Percentiles rank a stretch among this genome's conserved stretches.
Evolutionary conservation across 192 early-diverging fungal species (phyloP).

Genomic region (Podila epigama): DNA sequence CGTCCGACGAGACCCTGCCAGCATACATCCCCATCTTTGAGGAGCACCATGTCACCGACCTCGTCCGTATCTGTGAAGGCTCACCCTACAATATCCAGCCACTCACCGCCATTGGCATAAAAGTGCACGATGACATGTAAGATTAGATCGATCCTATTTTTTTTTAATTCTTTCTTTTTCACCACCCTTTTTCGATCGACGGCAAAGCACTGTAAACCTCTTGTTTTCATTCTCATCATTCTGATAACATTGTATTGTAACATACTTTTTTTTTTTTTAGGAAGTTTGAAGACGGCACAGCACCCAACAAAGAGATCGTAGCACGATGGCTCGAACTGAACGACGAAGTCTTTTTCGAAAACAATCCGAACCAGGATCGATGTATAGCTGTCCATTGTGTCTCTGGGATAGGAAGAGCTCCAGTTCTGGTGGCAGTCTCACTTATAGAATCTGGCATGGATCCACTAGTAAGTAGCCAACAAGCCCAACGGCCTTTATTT

Average conservation of each 20-base stretch:
- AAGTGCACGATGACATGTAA: constrained; percentile 66
- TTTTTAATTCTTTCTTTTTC: neutral
- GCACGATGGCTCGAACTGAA: constrained; percentile 48
- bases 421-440: constrained; percentile 73
- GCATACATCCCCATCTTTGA: constrained; percentile 60
- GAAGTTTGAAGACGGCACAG: constrained; percentile 74
- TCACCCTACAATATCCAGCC: constrained; percentile 60
- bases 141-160: neutral
- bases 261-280: neutral
- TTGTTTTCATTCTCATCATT: too few species aligned
- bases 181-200: too few species aligned
- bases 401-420: constrained; percentile 77
- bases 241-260: neutral
- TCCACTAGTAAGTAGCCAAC: constrained; percentile 55
- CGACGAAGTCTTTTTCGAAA: constrained; percentile 31
- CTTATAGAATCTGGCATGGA: constrained; percentile 79
- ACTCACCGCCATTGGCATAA: constrained; percentile 59
- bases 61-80: constrained; percentile 73
- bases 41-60: constrained; percentile 63
- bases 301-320: constrained; percentile 49
- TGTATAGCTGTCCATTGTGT: constrained; percentile 73
- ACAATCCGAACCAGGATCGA: constrained; percentile 6
- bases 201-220: too few species aligned
- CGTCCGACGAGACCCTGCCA: constrained; percentile 60
- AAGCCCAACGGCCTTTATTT: neutral